These are phyloP conservation scores for Dissophora ornata DNA, from an alignment of 192 early-diverging fungal genomes.

Conservation along the genomic window DNA sequence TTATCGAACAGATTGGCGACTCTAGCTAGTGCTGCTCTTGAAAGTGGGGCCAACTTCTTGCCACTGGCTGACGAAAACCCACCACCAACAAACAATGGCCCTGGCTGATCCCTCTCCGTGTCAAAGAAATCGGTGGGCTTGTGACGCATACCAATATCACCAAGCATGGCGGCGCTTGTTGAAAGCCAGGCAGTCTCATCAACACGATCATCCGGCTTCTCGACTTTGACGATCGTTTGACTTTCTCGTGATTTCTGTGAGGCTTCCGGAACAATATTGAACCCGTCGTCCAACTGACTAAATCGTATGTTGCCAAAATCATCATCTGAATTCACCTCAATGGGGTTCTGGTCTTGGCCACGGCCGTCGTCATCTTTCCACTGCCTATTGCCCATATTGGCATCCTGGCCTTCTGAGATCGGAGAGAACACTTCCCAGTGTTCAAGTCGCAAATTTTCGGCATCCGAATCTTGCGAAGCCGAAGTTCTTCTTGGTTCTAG, in stretches of 20 bases:
- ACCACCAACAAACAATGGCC: not conserved
- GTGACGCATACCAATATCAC: not conserved
- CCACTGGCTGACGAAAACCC: conserved; percentile 32
- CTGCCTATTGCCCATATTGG: not conserved
- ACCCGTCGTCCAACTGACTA: conserved; percentile 41
- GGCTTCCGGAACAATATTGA: conserved; percentile 11
- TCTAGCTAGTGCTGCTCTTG: conserved; percentile 16
- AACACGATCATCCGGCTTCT: not conserved
- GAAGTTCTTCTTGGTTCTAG: not conserved
- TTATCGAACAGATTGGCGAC: conserved; percentile 12
- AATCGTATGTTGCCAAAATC: conserved; percentile 32
- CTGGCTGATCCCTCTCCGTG: not conserved
- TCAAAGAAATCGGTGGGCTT: not conserved
- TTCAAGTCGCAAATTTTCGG: not conserved
- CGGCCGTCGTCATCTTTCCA: not conserved
- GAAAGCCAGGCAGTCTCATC: conserved; percentile 5
- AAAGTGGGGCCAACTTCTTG: conserved; percentile 14
- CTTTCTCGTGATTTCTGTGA: conserved; percentile 7
- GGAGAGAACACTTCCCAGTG: not conserved
- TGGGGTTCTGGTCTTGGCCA: not conserved
- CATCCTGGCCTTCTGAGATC: not conserved
- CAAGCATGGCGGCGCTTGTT: conserved; percentile 5
- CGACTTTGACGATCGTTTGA: not conserved
- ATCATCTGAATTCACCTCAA: conserved; percentile 11
- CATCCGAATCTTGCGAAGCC: not conserved